Conservation (phyloP, 129 eudicot genomes). For the Chrysanthemum makinoi region DNA sequence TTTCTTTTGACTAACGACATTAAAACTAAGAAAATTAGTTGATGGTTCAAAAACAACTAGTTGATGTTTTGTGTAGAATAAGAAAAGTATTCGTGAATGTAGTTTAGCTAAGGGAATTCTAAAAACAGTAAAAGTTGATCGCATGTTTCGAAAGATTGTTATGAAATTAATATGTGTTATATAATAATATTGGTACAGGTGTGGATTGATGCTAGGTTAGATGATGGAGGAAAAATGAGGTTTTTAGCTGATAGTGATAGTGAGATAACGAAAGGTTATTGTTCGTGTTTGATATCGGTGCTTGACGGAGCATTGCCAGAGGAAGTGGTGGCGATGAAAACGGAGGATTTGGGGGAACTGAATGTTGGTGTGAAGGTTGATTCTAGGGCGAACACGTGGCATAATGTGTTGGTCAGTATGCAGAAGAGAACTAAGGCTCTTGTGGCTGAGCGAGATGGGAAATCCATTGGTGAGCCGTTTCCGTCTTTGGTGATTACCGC, state of each 20-base stretch:
- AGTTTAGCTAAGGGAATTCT: too few species aligned
- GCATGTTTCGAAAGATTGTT: too few species aligned
- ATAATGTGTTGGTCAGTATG: constrained; percentile 91
- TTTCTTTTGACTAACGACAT: too few species aligned
- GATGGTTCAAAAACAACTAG: too few species aligned
- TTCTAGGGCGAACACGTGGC: constrained; percentile 87
- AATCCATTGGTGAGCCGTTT: constrained; percentile 50
- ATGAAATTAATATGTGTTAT: too few species aligned
- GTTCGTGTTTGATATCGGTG: constrained; percentile 66
- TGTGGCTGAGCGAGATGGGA: constrained; percentile 70
- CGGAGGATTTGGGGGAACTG: constrained; percentile 70
- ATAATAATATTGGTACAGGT: constrained; percentile 49
- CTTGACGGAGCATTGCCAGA: constrained; percentile 80
- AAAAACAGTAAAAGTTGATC: too few species aligned
- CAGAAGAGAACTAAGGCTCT: constrained; percentile 85
- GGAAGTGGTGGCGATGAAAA: constrained; percentile 69
- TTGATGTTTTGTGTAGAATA: too few species aligned
- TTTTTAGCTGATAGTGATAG: constrained; percentile 84
- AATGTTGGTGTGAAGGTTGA: constrained; percentile 41
- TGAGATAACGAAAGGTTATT: constrained; percentile 75
- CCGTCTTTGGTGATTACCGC: constrained; percentile 76
- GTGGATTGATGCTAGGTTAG: constrained; percentile 66
- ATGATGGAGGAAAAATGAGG: constrained; percentile 46
- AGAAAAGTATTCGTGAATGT: too few species aligned
- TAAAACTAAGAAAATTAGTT: too few species aligned